phyloP scores from a whole-genome alignment of 2,329 filamentous ascomycete species.

The Thermothelomyces thermophilus region DNA sequence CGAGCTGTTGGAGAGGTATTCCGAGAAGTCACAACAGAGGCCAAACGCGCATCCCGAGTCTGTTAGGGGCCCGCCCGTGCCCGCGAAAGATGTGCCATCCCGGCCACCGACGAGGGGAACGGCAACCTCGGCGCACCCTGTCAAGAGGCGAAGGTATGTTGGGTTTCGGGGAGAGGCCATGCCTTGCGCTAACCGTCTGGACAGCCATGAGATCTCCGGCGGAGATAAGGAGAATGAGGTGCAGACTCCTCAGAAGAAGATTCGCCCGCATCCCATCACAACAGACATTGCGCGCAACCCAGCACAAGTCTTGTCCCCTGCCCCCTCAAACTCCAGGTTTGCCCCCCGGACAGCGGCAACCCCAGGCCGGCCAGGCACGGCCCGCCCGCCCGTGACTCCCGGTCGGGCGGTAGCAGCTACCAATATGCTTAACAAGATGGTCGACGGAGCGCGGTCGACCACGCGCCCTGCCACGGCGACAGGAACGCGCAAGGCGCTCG shows the following conservation, averaged over 20 bases:
- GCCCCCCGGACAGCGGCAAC: constrained; percentile 42
- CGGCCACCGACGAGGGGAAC: constrained; percentile 31
- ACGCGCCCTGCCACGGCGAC: constrained; percentile 19
- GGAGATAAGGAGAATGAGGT: constrained; percentile 73
- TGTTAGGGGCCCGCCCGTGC: constrained; percentile 39
- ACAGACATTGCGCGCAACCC: constrained; percentile 39
- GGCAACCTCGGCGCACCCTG: constrained; percentile 27
- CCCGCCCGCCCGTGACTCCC: constrained; percentile 55
- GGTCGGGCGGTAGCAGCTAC: constrained; percentile 45
- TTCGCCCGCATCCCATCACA: constrained; percentile 40
- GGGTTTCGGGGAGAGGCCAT: constrained; percentile 13
- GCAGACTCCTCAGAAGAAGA: constrained; percentile 65
- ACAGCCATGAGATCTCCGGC: constrained; percentile 56
- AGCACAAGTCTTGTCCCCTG: constrained; percentile 68
- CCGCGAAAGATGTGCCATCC: constrained; percentile 39
- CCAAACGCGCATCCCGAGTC: constrained; percentile 23
- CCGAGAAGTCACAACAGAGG: constrained; percentile 37
- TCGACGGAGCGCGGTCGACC: constrained; percentile 48
- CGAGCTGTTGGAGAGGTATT: constrained; percentile 57
- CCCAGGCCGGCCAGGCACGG: constrained; percentile 45
- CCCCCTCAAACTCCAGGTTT: constrained; percentile 72
- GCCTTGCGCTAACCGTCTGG: constrained; percentile 23
- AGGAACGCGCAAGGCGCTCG: constrained; percentile 30
- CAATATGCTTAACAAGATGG: constrained; percentile 48
- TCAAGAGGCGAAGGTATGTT: constrained; percentile 48